Base-by-base conservation (phyloP, 768 basidiomycete genomes). In the Pisolithus tinctorius region DNA sequence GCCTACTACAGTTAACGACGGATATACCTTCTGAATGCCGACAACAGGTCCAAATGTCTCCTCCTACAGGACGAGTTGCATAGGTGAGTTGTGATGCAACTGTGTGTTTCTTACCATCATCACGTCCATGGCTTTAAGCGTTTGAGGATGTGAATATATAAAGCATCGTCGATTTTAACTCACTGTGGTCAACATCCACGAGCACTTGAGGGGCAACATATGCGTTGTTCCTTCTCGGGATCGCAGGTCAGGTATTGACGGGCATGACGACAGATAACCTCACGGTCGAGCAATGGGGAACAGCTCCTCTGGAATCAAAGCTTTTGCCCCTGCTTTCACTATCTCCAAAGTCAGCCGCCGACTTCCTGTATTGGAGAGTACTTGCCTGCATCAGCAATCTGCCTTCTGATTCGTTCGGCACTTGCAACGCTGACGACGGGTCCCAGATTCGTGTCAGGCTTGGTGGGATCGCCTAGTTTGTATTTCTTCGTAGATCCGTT, bases 11-110 rank as follows among this genome's bases (percentile, higher is more conserved):
- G n/a, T 6, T 11, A 6, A 3, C 23, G 6, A 6, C 34, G 2
- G 41, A 50, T 64, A 49, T 4, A 90, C 93, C 76, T 93, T 94
- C 69, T 90, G 87, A 54, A 99, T 93, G 10, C 93, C 94, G 27
- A 97, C 74, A 6, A 96, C 78, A 0, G 96, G 96, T 0, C 96
- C 96, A 56, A 97, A 97, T 0, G 90, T 91, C 69, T 93, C 89
- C 68, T 87, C 84, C 84, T 88, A 54, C 9, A 48, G 20, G 25
- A 38, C 17, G 20, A 26, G 36, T 34, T 48, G 6, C 46, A 60
- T 47, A 34, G 3, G 7, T 50, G 13, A 29, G 6, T 3, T 7
- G 16, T n/a, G 11, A 16, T 17, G 31, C 41, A n/a, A 36, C 20
- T 6, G 30, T 27, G 20, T 37, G 14, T 9, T 20, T 49, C 70